Evolutionary conservation across 2,329 filamentous ascomycete genomes (phyloP).

Genomic region (Fusarium domesticum): DNA sequence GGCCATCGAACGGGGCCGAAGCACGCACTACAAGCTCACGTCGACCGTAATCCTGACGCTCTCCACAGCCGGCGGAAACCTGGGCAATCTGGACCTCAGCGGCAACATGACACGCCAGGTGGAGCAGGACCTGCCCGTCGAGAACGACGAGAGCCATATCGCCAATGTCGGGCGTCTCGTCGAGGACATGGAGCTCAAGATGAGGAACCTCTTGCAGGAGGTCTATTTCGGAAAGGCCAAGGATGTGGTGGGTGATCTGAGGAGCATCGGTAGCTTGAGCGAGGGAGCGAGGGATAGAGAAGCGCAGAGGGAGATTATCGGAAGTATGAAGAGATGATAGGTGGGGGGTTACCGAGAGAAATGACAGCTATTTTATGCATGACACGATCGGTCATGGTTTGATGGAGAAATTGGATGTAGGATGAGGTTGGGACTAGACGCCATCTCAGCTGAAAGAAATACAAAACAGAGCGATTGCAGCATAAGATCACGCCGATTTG

Average conservation of each 20-base stretch:
- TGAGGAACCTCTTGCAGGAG: slow-evolving; percentile 96
- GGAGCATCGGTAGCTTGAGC: slow-evolving; percentile 80
- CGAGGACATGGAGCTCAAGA: slow-evolving; percentile 99
- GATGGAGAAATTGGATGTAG: neutral
- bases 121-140: slow-evolving; percentile 85
- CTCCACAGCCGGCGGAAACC: slow-evolving; percentile 54
- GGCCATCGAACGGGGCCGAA: slow-evolving; percentile 85
- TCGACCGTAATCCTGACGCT: slow-evolving; percentile 93
- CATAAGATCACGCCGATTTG: no score
- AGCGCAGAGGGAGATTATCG: slow-evolving; percentile 85
- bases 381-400: slow-evolving; percentile 8
- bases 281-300: slow-evolving; percentile 81
- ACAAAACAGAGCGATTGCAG: neutral
- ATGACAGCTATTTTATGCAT: slow-evolving; percentile 6
- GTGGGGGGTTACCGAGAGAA: neutral
- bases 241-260: slow-evolving; percentile 92
- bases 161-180: slow-evolving; percentile 91
- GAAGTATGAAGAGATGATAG: slow-evolving; percentile 50
- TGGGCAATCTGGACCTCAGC: slow-evolving; percentile 86
- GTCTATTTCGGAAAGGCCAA: slow-evolving; percentile 99
- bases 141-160: slow-evolving; percentile 89
- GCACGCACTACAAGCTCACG: slow-evolving; percentile 95
- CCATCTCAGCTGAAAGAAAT: neutral
- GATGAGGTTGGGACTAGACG: neutral
- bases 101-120: slow-evolving; percentile 98